These are phyloP conservation scores for Aspergillus neotritici DNA, from an alignment of 2,329 filamentous ascomycete genomes.

Conservation along the genomic window DNA sequence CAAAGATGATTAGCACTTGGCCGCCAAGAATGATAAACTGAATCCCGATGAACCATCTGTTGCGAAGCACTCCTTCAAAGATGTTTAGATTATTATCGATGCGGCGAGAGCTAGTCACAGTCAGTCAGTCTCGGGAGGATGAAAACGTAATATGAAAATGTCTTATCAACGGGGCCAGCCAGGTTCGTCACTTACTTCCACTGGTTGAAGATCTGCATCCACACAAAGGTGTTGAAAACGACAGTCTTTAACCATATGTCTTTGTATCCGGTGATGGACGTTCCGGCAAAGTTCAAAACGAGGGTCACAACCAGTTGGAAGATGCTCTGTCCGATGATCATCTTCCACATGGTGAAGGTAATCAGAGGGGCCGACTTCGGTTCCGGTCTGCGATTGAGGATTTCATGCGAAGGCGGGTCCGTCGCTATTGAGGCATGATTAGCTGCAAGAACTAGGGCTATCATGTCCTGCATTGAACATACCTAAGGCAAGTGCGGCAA, in stretches of 20 bases:
- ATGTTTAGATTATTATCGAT: constrained; percentile 43
- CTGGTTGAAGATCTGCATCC: constrained; percentile 48
- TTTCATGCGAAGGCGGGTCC: constrained; percentile 54
- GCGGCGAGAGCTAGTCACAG: constrained; percentile 29
- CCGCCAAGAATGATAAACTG: constrained; percentile 62
- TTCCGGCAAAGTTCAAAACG: constrained; percentile 43
- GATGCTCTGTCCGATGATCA: constrained; percentile 42
- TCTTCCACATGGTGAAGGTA: constrained; percentile 44
- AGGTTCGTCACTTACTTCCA: constrained; percentile 32
- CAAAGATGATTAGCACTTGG: constrained; percentile 66
- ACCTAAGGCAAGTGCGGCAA: constrained; percentile 57
- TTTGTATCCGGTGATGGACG: constrained; percentile 24
- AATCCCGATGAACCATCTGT: constrained; percentile 53
- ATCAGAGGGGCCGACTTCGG: constrained; percentile 44
- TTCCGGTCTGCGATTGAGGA: constrained; percentile 51
- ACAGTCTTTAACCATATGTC: constrained; percentile 29
- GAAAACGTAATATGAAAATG: too few species aligned
- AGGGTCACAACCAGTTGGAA: constrained; percentile 40
- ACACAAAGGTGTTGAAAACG: constrained; percentile 44
- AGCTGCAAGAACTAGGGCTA: background rate
- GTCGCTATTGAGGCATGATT: constrained; percentile 42
- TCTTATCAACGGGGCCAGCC: too few species aligned
- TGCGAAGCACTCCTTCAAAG: constrained; percentile 39
- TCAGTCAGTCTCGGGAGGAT: constrained; percentile 1
- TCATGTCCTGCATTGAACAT: constrained; percentile 5